These are phyloP conservation scores for Verbena officinalis DNA, from an alignment of 257 asterid species.

Conservation along the genomic window DNA sequence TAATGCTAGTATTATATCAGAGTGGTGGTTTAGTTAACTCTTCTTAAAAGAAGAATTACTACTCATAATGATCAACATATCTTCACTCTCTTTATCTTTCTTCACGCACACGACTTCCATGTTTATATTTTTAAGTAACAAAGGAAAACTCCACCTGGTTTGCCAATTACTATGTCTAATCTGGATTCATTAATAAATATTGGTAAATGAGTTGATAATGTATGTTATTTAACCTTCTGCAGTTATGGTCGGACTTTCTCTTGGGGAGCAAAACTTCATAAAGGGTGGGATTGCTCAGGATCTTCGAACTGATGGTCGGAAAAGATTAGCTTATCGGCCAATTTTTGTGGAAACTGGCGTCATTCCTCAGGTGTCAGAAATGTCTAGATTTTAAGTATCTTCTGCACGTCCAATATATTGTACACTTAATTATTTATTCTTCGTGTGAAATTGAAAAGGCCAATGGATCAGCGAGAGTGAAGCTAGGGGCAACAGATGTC, in stretches of 20 bases:
- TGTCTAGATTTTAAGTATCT: neutral
- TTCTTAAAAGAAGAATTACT: neutral
- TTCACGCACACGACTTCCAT: neutral
- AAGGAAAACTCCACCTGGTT: neutral
- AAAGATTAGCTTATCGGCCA: slow-evolving; percentile 63
- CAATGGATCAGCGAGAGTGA: slow-evolving; percentile 91
- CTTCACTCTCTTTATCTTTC: neutral
- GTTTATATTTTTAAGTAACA: neutral
- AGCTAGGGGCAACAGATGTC: slow-evolving; percentile 88
- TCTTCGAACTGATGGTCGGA: slow-evolving; percentile 84
- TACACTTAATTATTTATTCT: slow-evolving; percentile 22
- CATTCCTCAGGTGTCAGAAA: slow-evolving; percentile 75
- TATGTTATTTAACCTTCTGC: slow-evolving; percentile 21
- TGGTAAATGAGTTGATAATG: neutral
- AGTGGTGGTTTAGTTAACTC: neutral
- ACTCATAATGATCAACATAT: neutral
- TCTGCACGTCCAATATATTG: neutral
- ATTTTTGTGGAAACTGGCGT: slow-evolving; percentile 78
- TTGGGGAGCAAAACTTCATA: slow-evolving; percentile 70
- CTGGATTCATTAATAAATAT: neutral
- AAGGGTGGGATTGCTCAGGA: slow-evolving; percentile 91
- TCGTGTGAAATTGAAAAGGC: slow-evolving; percentile 55
- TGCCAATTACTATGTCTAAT: neutral
- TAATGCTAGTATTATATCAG: too few relatives aligned
- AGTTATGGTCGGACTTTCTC: slow-evolving; percentile 83